phyloP scores from a whole-genome alignment of 73 alveolate genomes.

The Paramecium sonneborni region DNA sequence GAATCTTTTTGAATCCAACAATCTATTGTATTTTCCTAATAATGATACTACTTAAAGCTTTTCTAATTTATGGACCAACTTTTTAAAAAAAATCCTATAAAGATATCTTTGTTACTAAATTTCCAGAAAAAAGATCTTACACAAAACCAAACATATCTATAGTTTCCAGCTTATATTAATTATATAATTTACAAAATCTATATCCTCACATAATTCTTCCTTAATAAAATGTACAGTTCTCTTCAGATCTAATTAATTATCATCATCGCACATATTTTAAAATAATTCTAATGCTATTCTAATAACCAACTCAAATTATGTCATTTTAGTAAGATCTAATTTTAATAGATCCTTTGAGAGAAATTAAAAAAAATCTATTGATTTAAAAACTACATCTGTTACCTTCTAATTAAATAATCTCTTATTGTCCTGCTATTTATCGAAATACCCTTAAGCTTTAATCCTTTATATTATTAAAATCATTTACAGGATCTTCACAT shows the following conservation, averaged over 20 bases:
- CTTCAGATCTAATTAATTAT: conserved; percentile 9
- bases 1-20: conserved; percentile 7
- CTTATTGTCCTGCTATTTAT: neutral
- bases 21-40: neutral
- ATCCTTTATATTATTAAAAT: conserved; percentile 5
- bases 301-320: neutral
- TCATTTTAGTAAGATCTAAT: neutral
- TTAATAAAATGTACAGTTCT: conserved; percentile 33
- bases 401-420: neutral
- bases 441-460: conserved; percentile 24
- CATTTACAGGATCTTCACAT: conserved; percentile 43
- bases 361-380: conserved; percentile 7
- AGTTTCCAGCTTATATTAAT: conserved; percentile 14
- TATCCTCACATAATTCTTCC: conserved; percentile 29
- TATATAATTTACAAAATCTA: conserved; percentile 30
- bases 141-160: conserved; percentile 57
- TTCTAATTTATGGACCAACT: neutral
- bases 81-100: conserved; percentile 5
- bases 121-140: conserved; percentile 21
- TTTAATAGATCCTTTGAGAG: conserved; percentile 26
- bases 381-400: neutral
- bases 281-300: conserved; percentile 41
- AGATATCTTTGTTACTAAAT: neutral
- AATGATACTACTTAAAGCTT: conserved; percentile 3
- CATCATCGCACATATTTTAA: conserved; percentile 5